phyloP scores from a whole-genome alignment of 345 rosid genomes.

The Streptanthus diversifolius region DNA sequence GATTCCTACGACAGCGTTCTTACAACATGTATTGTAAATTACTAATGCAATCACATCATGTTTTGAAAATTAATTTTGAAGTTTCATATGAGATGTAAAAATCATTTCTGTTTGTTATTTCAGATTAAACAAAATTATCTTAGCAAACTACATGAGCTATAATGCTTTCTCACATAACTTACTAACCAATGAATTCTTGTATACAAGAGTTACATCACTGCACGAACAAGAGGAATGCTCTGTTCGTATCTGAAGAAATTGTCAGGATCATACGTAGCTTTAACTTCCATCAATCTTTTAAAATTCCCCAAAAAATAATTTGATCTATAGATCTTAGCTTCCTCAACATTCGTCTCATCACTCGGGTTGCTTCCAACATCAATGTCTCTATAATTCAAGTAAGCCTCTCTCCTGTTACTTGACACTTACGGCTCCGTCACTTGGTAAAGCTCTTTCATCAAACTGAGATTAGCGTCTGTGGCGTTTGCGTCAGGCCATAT shows the following conservation, averaged over 20 bases:
- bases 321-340: neutral
- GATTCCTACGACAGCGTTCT: no score
- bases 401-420: neutral
- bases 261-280: neutral
- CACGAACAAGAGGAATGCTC: neutral
- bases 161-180: neutral
- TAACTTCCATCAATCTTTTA: neutral
- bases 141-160: neutral
- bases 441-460: conserved; percentile 33
- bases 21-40: no score
- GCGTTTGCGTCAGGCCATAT: conserved; percentile 26
- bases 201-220: neutral
- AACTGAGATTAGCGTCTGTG: conserved; percentile 5
- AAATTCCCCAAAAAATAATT: neutral
- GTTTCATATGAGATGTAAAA: no score
- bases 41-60: no score
- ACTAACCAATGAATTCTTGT: neutral
- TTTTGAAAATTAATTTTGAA: no score
- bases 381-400: neutral
- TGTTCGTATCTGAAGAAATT: neutral
- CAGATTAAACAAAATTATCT: neutral
- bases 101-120: neutral
- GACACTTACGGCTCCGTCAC: neutral
- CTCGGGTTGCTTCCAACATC: neutral
- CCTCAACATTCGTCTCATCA: neutral